Base-by-base conservation (phyloP, 2,329 filamentous ascomycete genomes). In the Beauveria scarabaeidicola region DNA sequence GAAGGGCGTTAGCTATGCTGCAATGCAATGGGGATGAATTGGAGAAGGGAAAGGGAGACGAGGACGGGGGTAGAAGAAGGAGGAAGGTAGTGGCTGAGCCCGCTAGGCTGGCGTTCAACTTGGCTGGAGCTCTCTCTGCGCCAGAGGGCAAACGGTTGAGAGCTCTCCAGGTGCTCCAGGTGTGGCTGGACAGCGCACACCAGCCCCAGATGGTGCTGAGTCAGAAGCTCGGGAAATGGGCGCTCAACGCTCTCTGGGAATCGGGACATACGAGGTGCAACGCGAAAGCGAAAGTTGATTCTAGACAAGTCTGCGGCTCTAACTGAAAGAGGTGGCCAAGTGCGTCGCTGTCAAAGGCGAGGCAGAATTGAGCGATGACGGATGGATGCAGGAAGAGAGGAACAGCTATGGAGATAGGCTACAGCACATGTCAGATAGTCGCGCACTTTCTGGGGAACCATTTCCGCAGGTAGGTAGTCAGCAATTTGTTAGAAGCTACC, bases 391-490 rank as follows among this genome's bases (percentile, higher is more conserved):
- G 25, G 46, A 13, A 27, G 50, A 40, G 19, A 41, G 32, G 17
- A 15, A 43, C 10, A 36, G 51, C 52, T 53, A 53, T 11, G 38
- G 25, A 15, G 23, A 40, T 48, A 15, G 29, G 53, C 43, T 56
- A 56, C 53, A 48, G 19, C 53, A 56, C 53, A 56, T 56, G 53
- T 21, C 43, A 56, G 53, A 44, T 43, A 38, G 52, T 40, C 23
- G 41, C 51, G 38, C 38, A 32, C 27, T 56, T 23, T 48, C 43
- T 40, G 43, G 43, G 53, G 13, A 40, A 25, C 41, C 19, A n/a
- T 27, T 13, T 13, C 43, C 11, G 8, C 19, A 19, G 23, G n/a
- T 21, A 54, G 27, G 36, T 27, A 47, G 52, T 29, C n/a, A 46
- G 15, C 11, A 10, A 15, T 13, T n/a, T 7, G 10, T 19, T 13